Evolutionary conservation across 2,329 filamentous ascomycete species (phyloP), one percentile per base, ranked within the genome.

Genomic region (Colletotrichum navitas): DNA sequence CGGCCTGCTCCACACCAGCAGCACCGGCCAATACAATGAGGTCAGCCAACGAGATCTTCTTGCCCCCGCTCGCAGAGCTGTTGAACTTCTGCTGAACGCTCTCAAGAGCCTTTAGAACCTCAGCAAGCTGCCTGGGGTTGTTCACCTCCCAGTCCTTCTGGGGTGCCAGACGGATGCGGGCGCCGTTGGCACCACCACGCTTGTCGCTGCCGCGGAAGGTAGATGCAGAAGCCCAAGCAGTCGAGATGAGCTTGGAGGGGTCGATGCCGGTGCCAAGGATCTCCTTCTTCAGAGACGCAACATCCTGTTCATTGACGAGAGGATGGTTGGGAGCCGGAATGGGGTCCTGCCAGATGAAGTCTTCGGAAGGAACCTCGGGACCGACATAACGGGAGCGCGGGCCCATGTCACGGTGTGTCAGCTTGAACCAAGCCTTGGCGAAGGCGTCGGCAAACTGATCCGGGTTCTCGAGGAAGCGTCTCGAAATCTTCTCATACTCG

Each of bases 141-240:
- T 95, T 94, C 78, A 90, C 87, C 77, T 89, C 82, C 92, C 93
- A 95, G 80, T 89, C 84, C 76, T 90, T 90, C 83, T 93, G 90
- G 24, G 93, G 93, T 71, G 86, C 84, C 12, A 94, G 90, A 45
- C 91, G 90, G 76, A 95, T 93, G 76, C 93, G 92, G 21, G 89
- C 92, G 76, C 93, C 93, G 77, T 94, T 94, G 82, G 93, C 93
- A 78, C 93, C 93, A 76, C 93, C 93, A 74, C 93, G 92, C 89
- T 94, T 94, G 85, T 95, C 93, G 75, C 89, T 88, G 75, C 90
- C 88, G 73, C 92, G 91, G 89, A 91, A 93, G 34, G 90, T 91
- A 2, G 91, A 91, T 26, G 91, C 91, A 0, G 91, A 89, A 1
- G 89, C 89, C 89, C 90, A 94, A n/a, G 92, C 91, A 8, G 87